phyloP scores from a whole-genome alignment of 768 basidiomycete species.

The Cyclocybe cylindracea region DNA sequence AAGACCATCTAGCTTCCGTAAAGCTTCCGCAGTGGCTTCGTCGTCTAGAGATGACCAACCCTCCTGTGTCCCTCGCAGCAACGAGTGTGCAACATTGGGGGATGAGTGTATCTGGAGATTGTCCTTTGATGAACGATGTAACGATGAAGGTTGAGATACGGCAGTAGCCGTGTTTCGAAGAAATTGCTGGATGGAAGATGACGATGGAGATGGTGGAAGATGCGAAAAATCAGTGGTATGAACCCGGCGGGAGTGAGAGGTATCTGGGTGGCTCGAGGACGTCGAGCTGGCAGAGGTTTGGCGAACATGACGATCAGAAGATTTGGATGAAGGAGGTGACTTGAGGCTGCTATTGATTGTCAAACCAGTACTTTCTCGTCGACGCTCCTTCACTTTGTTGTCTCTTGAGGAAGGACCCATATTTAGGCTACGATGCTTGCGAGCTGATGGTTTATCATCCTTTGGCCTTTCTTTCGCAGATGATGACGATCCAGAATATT shows the following conservation, averaged over 20 bases:
- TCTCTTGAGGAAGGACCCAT: constrained; percentile 43
- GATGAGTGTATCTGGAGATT: constrained; percentile 42
- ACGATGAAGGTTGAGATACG: constrained; percentile 38
- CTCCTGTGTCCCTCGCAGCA: constrained; percentile 85
- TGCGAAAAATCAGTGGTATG: constrained; percentile 83
- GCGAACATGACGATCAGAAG: constrained; percentile 52
- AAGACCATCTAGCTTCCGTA: constrained; percentile 91
- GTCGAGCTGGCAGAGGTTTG: constrained; percentile 72
- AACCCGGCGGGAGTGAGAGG: constrained; percentile 54
- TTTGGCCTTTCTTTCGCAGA: constrained; percentile 44
- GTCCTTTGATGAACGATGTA: constrained; percentile 45
- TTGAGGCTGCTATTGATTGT: constrained; percentile 41
- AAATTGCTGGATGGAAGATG: constrained; percentile 87
- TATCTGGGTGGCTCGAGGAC: constrained; percentile 58
- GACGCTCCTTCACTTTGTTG: constrained; percentile 51
- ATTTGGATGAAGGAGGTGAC: constrained; percentile 29
- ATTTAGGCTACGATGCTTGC: constrained; percentile 76
- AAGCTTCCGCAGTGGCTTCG: constrained; percentile 85
- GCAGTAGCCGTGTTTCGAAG: constrained; percentile 56
- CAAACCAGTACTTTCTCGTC: constrained; percentile 52
- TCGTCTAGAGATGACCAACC: constrained; percentile 90
- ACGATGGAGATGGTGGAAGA: constrained; percentile 87
- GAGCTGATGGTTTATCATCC: constrained; percentile 53
- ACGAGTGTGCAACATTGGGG: constrained; percentile 79
- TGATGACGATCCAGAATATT: constrained; percentile 35